Conservation (phyloP, 2,329 filamentous ascomycete species). For the Fusarium caatingaense region DNA sequence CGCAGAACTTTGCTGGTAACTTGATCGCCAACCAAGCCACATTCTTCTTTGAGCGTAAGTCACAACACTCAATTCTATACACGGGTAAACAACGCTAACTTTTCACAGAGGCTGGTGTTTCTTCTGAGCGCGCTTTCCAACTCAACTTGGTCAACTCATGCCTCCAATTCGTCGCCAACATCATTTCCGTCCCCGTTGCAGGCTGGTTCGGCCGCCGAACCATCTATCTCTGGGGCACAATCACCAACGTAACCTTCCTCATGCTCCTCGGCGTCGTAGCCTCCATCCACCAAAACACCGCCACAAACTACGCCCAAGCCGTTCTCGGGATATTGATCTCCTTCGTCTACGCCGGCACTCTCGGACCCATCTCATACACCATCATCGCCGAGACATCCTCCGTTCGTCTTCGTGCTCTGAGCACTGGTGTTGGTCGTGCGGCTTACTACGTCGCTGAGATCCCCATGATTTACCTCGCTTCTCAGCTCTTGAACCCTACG, state of each 20-base stretch:
- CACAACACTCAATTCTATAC: accelerated
- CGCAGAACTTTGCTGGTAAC: constrained; percentile 70
- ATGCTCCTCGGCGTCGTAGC: constrained; percentile 69
- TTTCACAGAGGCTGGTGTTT: constrained; percentile 68
- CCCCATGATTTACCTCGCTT: constrained; percentile 72
- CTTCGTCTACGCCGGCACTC: constrained; percentile 70
- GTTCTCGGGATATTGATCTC: constrained; percentile 73
- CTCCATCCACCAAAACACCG: constrained; percentile 57
- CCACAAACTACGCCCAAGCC: constrained; percentile 65
- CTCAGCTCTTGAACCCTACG: constrained; percentile 68
- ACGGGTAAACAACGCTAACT: not conserved
- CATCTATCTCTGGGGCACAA: constrained; percentile 72
- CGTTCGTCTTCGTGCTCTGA: constrained; percentile 71
- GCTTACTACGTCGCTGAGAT: constrained; percentile 74
- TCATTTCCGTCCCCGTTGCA: constrained; percentile 74
- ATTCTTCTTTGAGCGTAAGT: constrained; percentile 64
- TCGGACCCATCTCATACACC: constrained; percentile 72
- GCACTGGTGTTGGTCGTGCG: constrained; percentile 72
- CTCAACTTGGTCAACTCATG: constrained; percentile 73
- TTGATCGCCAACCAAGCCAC: constrained; percentile 71
- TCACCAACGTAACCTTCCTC: constrained; percentile 64
- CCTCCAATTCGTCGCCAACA: constrained; percentile 70
- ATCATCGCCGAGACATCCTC: constrained; percentile 76
- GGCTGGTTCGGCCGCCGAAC: constrained; percentile 71
- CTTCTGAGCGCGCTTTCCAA: constrained; percentile 65